Base-by-base conservation (phyloP, 352 stramenopile species). In the Globisporangium barbulae region DNA sequence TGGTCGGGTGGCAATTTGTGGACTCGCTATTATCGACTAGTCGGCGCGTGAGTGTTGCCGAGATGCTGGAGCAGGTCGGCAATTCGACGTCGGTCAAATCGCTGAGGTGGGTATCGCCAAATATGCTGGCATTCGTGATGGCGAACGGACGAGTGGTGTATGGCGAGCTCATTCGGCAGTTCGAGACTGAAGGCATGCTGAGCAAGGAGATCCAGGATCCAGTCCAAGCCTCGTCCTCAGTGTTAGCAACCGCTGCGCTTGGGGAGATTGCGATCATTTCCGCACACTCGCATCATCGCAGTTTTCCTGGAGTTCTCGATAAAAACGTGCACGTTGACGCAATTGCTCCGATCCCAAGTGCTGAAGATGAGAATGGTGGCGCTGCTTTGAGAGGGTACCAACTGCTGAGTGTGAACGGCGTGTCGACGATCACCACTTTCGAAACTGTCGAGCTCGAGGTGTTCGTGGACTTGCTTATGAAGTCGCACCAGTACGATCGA, bases 1-100 rank as follows among this genome's bases (percentile, higher is more conserved):
- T 91, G 0, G 13, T 87, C 9, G 62, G 63, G n/a, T 93, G 83
- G 83, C 73, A 89, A 57, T 61, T 62, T 7, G 59, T 83, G 17
- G 50, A 71, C n/a, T 19, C 31, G 31, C 28, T 17, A 22, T 4
- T 15, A 41, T 25, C 25, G n/a, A n/a, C 15, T 2, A 22, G 19
- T 39, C 48, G 56, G 15, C 8, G 28, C 22, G 25, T 59, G 22
- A 41, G 45, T 52, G n/a, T 30, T 15, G 17, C 5, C 25, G 28
- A 59, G 9, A 25, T 49, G 39, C 15, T 42, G 4, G 48, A 60
- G n/a, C 17, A 48, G 7, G 59, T 42, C 15, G 33, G 37, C 9
- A 12, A 15, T 28, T 28, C 2, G 45, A 25, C 6, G 19, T 13
- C 22, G 9, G 22, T 64, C 25, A 33, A 49, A 22, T 53, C 42